Conservation (phyloP, 2,329 filamentous ascomycete species). For the Neopestalotiopsis sp. region DNA sequence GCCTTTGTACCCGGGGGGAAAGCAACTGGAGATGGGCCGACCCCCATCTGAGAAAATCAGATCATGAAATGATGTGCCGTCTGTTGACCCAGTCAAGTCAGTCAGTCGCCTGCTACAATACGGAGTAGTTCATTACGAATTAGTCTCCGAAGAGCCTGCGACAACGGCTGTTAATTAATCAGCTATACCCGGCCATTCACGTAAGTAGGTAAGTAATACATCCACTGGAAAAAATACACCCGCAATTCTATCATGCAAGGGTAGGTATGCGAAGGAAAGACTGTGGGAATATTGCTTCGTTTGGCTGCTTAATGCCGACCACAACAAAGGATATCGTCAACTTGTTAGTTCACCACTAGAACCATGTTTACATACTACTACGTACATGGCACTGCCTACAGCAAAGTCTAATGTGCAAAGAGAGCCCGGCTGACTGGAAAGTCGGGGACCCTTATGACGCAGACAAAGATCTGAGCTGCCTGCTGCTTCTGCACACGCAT, state of each 20-base stretch:
- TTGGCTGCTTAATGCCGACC: background rate
- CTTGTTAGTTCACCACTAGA: background rate
- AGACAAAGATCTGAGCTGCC: background rate
- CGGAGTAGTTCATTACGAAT: background rate
- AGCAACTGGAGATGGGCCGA: background rate
- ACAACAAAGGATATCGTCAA: background rate
- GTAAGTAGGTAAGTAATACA: background rate
- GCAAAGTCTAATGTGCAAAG: background rate
- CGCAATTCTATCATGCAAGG: background rate
- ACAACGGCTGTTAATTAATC: background rate
- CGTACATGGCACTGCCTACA: background rate
- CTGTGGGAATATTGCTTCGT: background rate
- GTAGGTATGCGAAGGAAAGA: background rate
- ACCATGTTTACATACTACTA: background rate
- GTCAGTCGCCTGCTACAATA: background rate
- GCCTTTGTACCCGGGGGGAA: background rate
- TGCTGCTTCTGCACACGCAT: background rate
- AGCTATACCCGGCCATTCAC: background rate
- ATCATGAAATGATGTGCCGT: background rate
- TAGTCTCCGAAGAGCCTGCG: background rate
- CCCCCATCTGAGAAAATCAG: background rate
- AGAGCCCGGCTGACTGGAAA: conserved; percentile 6
- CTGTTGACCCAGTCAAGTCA: background rate
- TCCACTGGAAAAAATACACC: background rate
- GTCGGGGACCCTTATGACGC: conserved; percentile 4